Base-by-base conservation (phyloP, 495 filamentous ascomycete genomes). In the Podospora australis region DNA sequence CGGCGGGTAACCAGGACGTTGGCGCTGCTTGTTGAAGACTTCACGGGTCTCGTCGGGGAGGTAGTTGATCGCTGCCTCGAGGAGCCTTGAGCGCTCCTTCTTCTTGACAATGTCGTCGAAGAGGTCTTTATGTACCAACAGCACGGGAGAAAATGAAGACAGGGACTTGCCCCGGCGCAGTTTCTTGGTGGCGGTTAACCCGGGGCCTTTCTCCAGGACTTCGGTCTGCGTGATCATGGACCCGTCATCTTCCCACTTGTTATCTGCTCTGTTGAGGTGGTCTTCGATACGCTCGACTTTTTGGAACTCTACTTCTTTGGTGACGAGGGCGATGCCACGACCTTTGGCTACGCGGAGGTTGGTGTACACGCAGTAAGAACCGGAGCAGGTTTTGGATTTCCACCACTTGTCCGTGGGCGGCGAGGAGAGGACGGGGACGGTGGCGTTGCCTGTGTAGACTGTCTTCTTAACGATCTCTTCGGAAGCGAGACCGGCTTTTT, bases 301-400 rank as follows among this genome's bases (percentile, higher is more conserved):
- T 8, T 54, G 41, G 46, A 52, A 57, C 9, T 69, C 61, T 9
- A 51, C 42, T 7, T 36, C 24, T 6, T 40, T 54, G 10, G 63
- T 66, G 0, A 68, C 50, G 2, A 63, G 26, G 7, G 54, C 56
- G 10, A 67, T 49, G 9, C 64, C 65, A 7, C 59, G 53, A 6
- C 57, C 57, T 3, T 52, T 44, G n/a, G 52, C 50, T 14, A 65
- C 16, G 3, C 40, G 30, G 0, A 28, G 61, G 53, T 67, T 69
- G 21, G 62, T 59, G 39, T 56, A 66, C 48, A 69, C 51, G 50
- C 66, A 69, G 56, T 54, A 69, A n/a, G 43, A 25, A 19, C 48
- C 55, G 19, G 52, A 29, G 49, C 66, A 69, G 50, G 57, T 56
- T 17, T 59, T 54, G 50, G 60, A 51, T 8, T 57, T 30, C 45